phyloP scores from a whole-genome alignment of 345 rosid species.

The Boechera stricta region DNA sequence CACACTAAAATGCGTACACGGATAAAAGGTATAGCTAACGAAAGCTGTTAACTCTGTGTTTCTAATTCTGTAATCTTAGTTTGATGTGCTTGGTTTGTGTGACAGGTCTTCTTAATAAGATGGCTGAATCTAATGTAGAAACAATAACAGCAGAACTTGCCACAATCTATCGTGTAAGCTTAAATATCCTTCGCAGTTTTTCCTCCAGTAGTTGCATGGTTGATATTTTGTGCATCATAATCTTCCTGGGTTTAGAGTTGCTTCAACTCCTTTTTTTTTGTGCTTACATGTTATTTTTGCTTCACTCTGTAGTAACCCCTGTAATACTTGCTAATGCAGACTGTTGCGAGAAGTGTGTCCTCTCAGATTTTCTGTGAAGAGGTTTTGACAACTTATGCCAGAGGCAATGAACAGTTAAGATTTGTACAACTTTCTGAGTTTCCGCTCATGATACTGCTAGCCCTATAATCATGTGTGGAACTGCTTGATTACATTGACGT shows the following conservation, averaged over 20 bases:
- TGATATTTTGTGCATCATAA: slow-evolving; percentile 1
- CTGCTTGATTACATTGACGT: background rate
- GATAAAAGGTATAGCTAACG: slow-evolving; percentile 68
- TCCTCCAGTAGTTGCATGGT: slow-evolving; percentile 20
- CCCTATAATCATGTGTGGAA: slow-evolving; percentile 12
- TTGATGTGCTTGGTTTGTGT: slow-evolving; percentile 38
- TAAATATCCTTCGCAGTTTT: slow-evolving; percentile 18
- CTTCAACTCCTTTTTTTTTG: background rate
- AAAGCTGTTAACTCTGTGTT: slow-evolving; percentile 15
- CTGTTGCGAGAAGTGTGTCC: slow-evolving; percentile 64
- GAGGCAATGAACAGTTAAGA: slow-evolving; percentile 91
- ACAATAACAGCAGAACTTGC: slow-evolving; percentile 80
- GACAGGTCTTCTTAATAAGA: slow-evolving; percentile 84
- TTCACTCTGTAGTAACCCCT: slow-evolving; percentile 20
- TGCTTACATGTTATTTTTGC: slow-evolving; percentile 6
- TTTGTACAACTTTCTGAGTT: slow-evolving; percentile 26
- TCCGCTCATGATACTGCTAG: slow-evolving; percentile 1
- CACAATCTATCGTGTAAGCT: slow-evolving; percentile 65
- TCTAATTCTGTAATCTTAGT: slow-evolving; percentile 17
- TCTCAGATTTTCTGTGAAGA: slow-evolving; percentile 77
- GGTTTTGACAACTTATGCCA: slow-evolving; percentile 76
- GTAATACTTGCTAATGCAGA: slow-evolving; percentile 52
- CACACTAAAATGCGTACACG: slow-evolving; percentile 66
- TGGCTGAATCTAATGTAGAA: slow-evolving; percentile 89
- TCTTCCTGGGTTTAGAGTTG: background rate